A percentile compares a stretch with the other conserved stretches of the same genome.
These are phyloP conservation scores for Diaporthe eres DNA, from an alignment of 2,329 filamentous ascomycete species.

Conservation along the genomic window DNA sequence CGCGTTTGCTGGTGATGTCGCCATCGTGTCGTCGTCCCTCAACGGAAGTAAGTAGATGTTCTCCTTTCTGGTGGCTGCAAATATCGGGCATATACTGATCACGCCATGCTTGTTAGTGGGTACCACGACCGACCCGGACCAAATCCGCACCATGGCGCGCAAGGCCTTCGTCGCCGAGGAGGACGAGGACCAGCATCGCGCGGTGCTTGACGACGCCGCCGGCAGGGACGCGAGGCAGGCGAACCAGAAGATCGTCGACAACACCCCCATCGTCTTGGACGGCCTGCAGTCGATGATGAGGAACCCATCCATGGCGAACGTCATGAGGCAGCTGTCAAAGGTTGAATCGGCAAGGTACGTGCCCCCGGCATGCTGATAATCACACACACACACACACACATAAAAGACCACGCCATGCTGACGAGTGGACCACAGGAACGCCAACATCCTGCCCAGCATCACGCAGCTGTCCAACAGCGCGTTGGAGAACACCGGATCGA, in stretches of 20 bases:
- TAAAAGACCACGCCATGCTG: neutral
- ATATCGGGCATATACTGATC: neutral
- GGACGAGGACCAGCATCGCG: conserved; percentile 42
- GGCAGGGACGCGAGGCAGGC: conserved; percentile 36
- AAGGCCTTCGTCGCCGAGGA: conserved; percentile 40
- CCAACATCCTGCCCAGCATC: conserved; percentile 44
- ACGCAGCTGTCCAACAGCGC: conserved; percentile 40
- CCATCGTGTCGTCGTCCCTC: conserved; percentile 20
- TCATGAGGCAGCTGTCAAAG: conserved; percentile 38
- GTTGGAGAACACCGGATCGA: conserved; percentile 35
- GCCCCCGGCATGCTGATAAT: too few species aligned
- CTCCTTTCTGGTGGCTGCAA: rapidly evolving
- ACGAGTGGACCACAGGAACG: conserved; percentile 30
- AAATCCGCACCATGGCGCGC: neutral
- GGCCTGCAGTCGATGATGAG: conserved; percentile 41
- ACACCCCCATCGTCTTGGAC: conserved; percentile 41
- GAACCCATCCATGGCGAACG: conserved; percentile 42
- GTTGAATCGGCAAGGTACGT: conserved; percentile 42
- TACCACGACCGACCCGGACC: neutral
- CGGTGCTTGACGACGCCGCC: conserved; percentile 39
- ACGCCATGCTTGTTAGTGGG: neutral
- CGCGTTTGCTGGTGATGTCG: conserved; percentile 26
- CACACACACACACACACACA: too few species aligned
- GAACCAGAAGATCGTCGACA: conserved; percentile 43
- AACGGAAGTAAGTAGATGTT: conserved; percentile 1